Evolutionary conservation across 257 asterid genomes (phyloP), one percentile per base, ranked within the genome.

Genomic region (Echites panduratus): DNA sequence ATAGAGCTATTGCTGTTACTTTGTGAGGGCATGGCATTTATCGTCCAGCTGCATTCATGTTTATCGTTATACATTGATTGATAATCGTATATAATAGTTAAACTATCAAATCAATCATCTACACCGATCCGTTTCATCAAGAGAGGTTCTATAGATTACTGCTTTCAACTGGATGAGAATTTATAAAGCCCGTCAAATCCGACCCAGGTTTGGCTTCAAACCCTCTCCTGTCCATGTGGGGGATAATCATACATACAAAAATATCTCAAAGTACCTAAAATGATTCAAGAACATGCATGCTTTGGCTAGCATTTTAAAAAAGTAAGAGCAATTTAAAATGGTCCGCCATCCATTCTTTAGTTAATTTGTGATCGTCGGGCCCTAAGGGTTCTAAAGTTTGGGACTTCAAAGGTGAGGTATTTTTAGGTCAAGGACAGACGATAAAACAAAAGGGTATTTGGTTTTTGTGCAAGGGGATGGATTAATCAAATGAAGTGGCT

Each of bases 401-500:
- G 56, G 62, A 64, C 73, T 65, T 76, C 27, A 70, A 62, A 27
- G 32, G 38, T 69, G 67, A 43, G 62, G 44, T 40, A 47, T 22
- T 68, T 16, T 29, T 20, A 19, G 75, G 73, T 40, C 72, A 67
- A 67, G 58, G 58, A 35, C 35, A 40, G 22, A 44, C 27, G 20
- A 61, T 43, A 73, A 22, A 47, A 53, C 76, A 64, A 70, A 49
- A 13, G 0, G 4, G 50, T 5, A 49, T 29, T 58, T 67, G 80
- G 70, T 61, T 43, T 70, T 61, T 4, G 57, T 62, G 78, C 69
- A 70, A 61, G 43, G 59, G 65, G 79, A 58, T 53, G 77, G 77
- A 75, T 79, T 78, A 73, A 75, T 49, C 44, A 78, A 84, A 70
- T 73, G 82, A 80, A 79, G 78, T 79, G 82, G 80, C 68, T 82